phyloP scores from a whole-genome alignment of 1,284 basidiomycete genomes.

The Spongiforma sp. region DNA sequence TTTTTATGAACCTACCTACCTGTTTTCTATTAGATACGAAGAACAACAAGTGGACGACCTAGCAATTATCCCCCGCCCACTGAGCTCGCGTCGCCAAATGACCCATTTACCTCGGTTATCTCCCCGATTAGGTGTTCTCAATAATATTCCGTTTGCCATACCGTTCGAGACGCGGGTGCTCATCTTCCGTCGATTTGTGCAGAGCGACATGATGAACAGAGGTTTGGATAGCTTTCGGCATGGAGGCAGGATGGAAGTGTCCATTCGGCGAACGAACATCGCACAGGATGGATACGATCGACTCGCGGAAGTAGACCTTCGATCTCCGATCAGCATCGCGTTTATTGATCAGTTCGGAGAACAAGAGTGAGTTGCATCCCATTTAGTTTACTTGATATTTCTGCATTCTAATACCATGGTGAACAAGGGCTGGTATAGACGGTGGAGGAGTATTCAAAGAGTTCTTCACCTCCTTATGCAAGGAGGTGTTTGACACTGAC shows the following conservation, averaged over 20 bases:
- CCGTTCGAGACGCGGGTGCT: slow-evolving; percentile 91
- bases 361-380: slow-evolving; percentile 64
- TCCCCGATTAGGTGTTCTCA: slow-evolving; percentile 89
- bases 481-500: slow-evolving; percentile 95
- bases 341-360: slow-evolving; percentile 93
- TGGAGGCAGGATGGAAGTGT: slow-evolving; percentile 51
- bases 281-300: slow-evolving; percentile 90
- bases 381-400: neutral
- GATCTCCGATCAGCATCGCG: slow-evolving; percentile 81
- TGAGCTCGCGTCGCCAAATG: slow-evolving; percentile 71
- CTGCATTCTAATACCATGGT: slow-evolving; percentile 11
- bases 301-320: slow-evolving; percentile 80
- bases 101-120: slow-evolving; percentile 71
- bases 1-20: neutral
- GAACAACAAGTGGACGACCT: slow-evolving; percentile 54
- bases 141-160: slow-evolving; percentile 97
- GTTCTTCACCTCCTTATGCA: slow-evolving; percentile 90
- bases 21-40: slow-evolving; percentile 51
- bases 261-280: slow-evolving; percentile 76
- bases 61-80: slow-evolving; percentile 29
- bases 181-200: slow-evolving; percentile 87
- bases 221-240: slow-evolving; percentile 21
- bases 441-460: slow-evolving; percentile 99
- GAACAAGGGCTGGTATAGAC: slow-evolving; percentile 83
- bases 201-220: slow-evolving; percentile 53